Conservation (phyloP, 805 yeast genomes). For the Hanseniaspora taiwanica region DNA sequence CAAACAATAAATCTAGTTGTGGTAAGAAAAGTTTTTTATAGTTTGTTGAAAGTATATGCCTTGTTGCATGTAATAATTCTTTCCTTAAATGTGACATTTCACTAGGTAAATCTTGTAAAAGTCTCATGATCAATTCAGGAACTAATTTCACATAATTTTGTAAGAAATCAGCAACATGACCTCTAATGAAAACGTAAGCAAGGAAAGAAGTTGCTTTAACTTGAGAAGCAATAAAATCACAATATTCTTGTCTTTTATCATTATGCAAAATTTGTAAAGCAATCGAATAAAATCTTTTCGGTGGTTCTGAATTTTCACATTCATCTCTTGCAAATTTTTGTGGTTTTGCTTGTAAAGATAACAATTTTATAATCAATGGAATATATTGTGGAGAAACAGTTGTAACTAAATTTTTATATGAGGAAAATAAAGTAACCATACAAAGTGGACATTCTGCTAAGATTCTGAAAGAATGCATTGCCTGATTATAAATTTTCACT, state of each 20-base stretch:
- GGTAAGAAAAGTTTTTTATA: conserved; percentile 73
- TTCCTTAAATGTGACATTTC: conserved; percentile 85
- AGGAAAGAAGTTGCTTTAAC: conserved; percentile 92
- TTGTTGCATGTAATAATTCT: conserved; percentile 83
- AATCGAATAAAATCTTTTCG: conserved; percentile 44
- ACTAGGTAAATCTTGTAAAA: conserved; percentile 90
- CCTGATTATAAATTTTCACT: conserved; percentile 21
- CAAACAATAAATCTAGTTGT: conserved; percentile 71
- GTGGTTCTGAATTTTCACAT: conserved; percentile 59
- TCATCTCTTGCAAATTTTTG: conserved; percentile 55
- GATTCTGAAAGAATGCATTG: conserved; percentile 78
- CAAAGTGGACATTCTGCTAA: conserved; percentile 95
- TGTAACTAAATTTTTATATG: conserved; percentile 65
- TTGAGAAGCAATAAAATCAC: conserved; percentile 84
- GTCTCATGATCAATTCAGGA: conserved; percentile 76
- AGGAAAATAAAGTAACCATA: conserved; percentile 81
- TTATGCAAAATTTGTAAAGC: conserved; percentile 68
- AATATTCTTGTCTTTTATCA: conserved; percentile 62
- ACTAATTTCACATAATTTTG: conserved; percentile 45
- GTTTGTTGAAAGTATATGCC: conserved; percentile 89
- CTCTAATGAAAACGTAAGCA: conserved; percentile 82
- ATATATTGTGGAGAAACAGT: conserved; percentile 62
- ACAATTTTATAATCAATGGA: conserved; percentile 66
- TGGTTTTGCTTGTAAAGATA: conserved; percentile 68
- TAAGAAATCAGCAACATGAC: conserved; percentile 56